Evolutionary conservation across 257 asterid species (phyloP).

Genomic region (Cruciata laevipes): DNA sequence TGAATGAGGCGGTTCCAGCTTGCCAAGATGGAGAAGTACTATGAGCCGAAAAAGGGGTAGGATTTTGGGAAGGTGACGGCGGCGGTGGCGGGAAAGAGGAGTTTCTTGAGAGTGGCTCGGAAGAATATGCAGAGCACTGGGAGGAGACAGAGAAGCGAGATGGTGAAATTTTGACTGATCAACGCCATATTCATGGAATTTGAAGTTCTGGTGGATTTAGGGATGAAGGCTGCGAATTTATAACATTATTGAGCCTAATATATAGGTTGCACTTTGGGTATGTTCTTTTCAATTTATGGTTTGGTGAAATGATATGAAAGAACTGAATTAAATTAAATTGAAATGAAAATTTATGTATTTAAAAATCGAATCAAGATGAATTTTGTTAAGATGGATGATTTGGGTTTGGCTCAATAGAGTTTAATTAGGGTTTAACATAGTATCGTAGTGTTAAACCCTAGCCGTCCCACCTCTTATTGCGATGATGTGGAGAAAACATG

Average conservation of each 20-base stretch:
- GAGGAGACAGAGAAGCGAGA: constrained; percentile 22
- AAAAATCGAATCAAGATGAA: too few relatives aligned
- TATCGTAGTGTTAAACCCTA: too few relatives aligned
- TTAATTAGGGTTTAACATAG: too few relatives aligned
- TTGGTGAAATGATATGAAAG: too few relatives aligned
- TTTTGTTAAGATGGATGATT: too few relatives aligned
- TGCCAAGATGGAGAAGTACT: constrained; percentile 22
- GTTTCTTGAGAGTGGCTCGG: not conserved
- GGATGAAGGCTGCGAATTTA: not conserved
- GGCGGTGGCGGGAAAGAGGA: not conserved
- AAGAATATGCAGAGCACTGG: constrained; percentile 28
- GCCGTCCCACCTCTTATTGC: too few relatives aligned
- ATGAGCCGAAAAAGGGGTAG: constrained; percentile 49
- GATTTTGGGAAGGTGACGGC: constrained; percentile 21
- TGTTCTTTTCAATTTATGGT: too few relatives aligned
- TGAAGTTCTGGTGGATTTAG: not conserved
- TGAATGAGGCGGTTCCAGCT: constrained; percentile 39
- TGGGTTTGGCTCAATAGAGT: too few relatives aligned
- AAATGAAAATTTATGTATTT: too few relatives aligned
- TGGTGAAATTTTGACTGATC: not conserved
- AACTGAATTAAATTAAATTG: too few relatives aligned
- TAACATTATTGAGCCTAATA: not conserved
- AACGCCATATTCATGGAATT: not conserved
- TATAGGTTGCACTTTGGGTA: too few relatives aligned
- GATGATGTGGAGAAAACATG: too few relatives aligned